Evolutionary conservation across 179 eudicot species (phyloP).

Genomic region (Nepenthes alata): DNA sequence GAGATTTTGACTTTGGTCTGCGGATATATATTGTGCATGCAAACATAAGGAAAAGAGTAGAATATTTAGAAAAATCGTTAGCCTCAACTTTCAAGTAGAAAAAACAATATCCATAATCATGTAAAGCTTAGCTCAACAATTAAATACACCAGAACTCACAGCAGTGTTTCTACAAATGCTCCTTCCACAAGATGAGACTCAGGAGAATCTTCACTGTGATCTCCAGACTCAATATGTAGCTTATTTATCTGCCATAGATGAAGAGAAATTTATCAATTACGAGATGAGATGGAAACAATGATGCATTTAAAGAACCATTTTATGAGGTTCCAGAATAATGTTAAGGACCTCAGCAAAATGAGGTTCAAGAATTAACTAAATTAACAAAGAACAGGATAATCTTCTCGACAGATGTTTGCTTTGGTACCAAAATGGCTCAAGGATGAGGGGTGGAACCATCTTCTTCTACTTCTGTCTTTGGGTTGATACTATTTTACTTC

Average conservation of each 20-base stretch:
- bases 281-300: no score
- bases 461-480: no score
- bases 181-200: conserved; percentile 79
- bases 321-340: no score
- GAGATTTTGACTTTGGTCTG: conserved; percentile 69
- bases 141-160: conserved; percentile 34
- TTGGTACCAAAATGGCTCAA: no score
- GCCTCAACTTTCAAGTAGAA: neutral
- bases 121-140: neutral
- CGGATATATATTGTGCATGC: neutral
- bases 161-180: conserved; percentile 77
- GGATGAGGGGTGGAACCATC: no score
- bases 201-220: conserved; percentile 48
- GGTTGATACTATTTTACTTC: no score
- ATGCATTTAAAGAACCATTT: no score
- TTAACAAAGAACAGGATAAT: no score
- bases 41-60: neutral
- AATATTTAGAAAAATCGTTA: neutral
- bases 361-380: no score
- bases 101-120: neutral
- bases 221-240: conserved; percentile 47
- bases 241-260: conserved; percentile 24
- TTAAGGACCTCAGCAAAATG: no score
- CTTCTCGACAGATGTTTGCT: no score
- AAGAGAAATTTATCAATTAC: neutral